Percentiles rank a stretch among this genome's conserved stretches.
phyloP scores from a whole-genome alignment of 2,329 filamentous ascomycete species.

The Xylariaceae sp. region DNA sequence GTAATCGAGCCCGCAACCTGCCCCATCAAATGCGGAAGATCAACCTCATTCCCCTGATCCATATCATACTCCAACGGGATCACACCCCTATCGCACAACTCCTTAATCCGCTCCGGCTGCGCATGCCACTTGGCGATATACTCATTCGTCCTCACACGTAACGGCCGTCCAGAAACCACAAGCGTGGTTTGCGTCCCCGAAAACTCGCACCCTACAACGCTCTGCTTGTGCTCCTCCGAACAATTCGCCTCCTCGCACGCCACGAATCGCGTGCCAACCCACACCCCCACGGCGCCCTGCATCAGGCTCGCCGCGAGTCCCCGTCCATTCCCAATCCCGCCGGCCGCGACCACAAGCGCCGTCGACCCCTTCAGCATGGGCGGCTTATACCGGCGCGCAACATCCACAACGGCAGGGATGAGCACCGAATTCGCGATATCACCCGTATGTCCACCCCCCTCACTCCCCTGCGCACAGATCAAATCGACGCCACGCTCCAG shows the following conservation, averaged over 20 bases:
- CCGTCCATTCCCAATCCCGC: constrained; percentile 78
- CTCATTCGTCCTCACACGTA: constrained; percentile 75
- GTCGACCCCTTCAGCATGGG: constrained; percentile 59
- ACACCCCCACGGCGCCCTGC: constrained; percentile 83
- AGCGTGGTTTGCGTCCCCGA: constrained; percentile 78
- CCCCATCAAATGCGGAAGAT: constrained; percentile 87
- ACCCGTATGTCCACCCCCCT: constrained; percentile 90
- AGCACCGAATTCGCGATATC: constrained; percentile 82
- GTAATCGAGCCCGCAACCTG: constrained; percentile 78
- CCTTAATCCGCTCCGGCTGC: constrained; percentile 66
- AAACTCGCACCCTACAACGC: constrained; percentile 72
- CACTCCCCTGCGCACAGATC: constrained; percentile 85
- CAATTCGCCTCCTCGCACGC: constrained; percentile 77
- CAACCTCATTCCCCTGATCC: constrained; percentile 74
- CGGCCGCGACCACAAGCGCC: constrained; percentile 81
- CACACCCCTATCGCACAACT: constrained; percentile 69
- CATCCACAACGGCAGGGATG: constrained; percentile 80
- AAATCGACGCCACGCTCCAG: constrained; percentile 83
- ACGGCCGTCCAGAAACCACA: constrained; percentile 73
- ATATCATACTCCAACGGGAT: constrained; percentile 80
- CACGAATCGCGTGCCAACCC: constrained; percentile 92
- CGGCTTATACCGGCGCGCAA: constrained; percentile 67
- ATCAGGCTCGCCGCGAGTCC: constrained; percentile 76
- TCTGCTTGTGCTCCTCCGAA: constrained; percentile 75
- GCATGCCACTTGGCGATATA: constrained; percentile 80